These are phyloP conservation scores for Penicillium angulare DNA, from an alignment of 495 filamentous ascomycete genomes.

Conservation along the genomic window DNA sequence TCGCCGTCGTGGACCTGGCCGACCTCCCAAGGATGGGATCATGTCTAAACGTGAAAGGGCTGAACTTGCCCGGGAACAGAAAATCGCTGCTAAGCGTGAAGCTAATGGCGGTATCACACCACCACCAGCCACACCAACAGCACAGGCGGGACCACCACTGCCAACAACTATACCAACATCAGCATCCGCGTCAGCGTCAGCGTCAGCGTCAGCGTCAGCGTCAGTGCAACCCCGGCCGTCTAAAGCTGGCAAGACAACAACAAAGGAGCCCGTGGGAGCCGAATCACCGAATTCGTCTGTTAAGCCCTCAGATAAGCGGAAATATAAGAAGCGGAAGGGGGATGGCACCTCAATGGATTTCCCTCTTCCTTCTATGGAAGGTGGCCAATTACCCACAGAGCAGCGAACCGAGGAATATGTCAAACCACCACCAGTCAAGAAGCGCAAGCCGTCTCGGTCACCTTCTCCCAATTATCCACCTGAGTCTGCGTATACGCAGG, in stretches of 20 bases:
- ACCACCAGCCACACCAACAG: conserved; percentile 9
- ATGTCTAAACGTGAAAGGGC: conserved; percentile 84
- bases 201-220: no score
- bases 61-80: conserved; percentile 62
- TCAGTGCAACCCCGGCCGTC: conserved; percentile 18
- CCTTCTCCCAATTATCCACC: conserved; percentile 72
- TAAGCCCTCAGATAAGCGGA: conserved; percentile 65
- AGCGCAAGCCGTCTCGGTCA: conserved; percentile 58
- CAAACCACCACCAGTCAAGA: conserved; percentile 50
- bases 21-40: conserved; percentile 88
- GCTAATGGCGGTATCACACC: conserved; percentile 45
- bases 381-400: conserved; percentile 43
- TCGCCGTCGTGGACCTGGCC: conserved; percentile 78
- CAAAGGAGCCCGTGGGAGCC: conserved; percentile 43
- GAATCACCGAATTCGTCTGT: conserved; percentile 44
- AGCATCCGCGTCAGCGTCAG: no score
- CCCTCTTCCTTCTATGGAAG: conserved; percentile 45
- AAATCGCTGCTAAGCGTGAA: conserved; percentile 48
- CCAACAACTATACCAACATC: background rate
- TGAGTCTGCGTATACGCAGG: conserved; percentile 73
- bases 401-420: conserved; percentile 43
- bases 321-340: conserved; percentile 74
- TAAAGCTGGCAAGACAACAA: conserved; percentile 56
- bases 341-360: conserved; percentile 46
- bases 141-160: background rate